These are phyloP conservation scores for Aspergillus ustus DNA, from an alignment of 2,329 filamentous ascomycete genomes.

Conservation along the genomic window DNA sequence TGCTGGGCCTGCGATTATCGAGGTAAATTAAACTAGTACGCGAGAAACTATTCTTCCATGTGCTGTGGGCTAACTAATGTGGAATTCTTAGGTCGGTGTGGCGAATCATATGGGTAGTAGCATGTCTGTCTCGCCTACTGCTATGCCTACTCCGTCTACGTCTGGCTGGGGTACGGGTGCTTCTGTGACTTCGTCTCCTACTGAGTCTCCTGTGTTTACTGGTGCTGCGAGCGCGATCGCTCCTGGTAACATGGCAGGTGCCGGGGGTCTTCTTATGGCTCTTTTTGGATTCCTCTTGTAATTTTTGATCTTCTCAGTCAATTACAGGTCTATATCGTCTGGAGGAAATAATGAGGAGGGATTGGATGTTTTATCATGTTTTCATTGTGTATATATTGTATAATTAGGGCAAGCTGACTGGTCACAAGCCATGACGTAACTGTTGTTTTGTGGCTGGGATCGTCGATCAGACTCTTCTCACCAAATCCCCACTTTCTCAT, in stretches of 20 bases:
- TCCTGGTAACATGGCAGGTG: neutral
- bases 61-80: no score
- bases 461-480: no score
- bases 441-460: no score
- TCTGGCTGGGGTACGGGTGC: neutral
- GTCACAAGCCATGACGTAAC: no score
- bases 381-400: no score
- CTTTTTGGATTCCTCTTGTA: neutral
- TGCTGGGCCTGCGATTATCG: slow-evolving; percentile 39
- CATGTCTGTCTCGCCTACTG: neutral
- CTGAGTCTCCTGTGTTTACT: neutral
- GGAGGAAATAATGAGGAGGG: no score
- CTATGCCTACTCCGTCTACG: neutral
- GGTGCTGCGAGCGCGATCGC: neutral
- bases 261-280: neutral
- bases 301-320: no score
- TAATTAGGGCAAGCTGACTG: no score
- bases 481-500: no score
- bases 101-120: neutral
- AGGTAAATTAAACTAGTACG: slow-evolving; percentile 29
- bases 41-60: no score
- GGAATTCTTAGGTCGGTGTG: neutral
- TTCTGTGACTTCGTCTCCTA: neutral
- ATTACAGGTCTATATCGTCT: no score
- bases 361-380: no score